Percentiles rank a stretch among this genome's conserved stretches.
These are phyloP conservation scores for Eugenia klotzschiana DNA, from an alignment of 441 rosid genomes.

Conservation along the genomic window DNA sequence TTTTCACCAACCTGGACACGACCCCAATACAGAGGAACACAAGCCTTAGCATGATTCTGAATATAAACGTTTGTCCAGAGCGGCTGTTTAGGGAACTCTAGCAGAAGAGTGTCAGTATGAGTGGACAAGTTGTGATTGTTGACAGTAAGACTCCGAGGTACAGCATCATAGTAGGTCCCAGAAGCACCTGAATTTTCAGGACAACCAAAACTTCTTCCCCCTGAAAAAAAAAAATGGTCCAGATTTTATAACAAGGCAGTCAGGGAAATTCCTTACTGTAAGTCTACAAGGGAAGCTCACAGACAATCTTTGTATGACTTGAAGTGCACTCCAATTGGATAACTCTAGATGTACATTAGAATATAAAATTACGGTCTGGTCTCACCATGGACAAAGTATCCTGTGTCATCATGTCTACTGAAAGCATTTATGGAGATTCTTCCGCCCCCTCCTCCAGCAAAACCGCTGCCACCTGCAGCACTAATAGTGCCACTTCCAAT, in stretches of 20 bases:
- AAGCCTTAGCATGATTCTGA: slow-evolving; percentile 78
- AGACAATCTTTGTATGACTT: not conserved
- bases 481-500: slow-evolving; percentile 79
- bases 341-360: not conserved
- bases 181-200: slow-evolving; percentile 89
- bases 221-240: slow-evolving; percentile 21
- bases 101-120: slow-evolving; percentile 84
- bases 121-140: slow-evolving; percentile 82
- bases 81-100: slow-evolving; percentile 91
- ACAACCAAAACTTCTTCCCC: slow-evolving; percentile 81
- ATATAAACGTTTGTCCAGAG: slow-evolving; percentile 92
- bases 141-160: slow-evolving; percentile 80
- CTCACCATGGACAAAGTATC: slow-evolving; percentile 85
- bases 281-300: not conserved
- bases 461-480: slow-evolving; percentile 95
- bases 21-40: slow-evolving; percentile 96
- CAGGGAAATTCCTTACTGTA: not conserved
- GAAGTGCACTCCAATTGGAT: not conserved
- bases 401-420: slow-evolving; percentile 90
- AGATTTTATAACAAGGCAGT: not conserved
- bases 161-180: slow-evolving; percentile 88
- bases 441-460: slow-evolving; percentile 97
- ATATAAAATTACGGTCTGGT: not conserved
- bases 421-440: slow-evolving; percentile 86
- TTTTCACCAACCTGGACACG: slow-evolving; percentile 80